phyloP scores from a whole-genome alignment of 768 basidiomycete species.

The Russula sp. region DNA sequence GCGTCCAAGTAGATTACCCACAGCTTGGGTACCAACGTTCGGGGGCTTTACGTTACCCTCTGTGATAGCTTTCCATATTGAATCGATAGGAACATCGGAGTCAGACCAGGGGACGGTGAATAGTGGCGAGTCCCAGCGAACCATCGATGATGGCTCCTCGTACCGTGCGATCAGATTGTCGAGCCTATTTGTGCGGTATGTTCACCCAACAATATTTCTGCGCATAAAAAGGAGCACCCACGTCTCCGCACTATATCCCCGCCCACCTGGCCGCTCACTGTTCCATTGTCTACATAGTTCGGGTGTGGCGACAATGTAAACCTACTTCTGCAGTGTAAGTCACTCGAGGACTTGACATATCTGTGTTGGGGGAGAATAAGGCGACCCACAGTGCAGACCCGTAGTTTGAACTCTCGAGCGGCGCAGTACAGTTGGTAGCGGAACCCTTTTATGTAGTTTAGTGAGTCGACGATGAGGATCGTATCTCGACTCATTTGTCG shows the following conservation, averaged over 20 bases:
- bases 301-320: constrained; percentile 68
- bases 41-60: constrained; percentile 80
- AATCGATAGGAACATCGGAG: constrained; percentile 52
- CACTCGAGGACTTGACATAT: not conserved
- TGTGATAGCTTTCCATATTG: constrained; percentile 78
- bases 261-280: constrained; percentile 39
- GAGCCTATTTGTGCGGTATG: constrained; percentile 43
- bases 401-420: constrained; percentile 77
- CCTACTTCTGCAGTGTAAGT: constrained; percentile 38
- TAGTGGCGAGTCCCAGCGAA: constrained; percentile 97
- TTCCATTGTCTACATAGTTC: constrained; percentile 82
- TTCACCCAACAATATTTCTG: constrained; percentile 11
- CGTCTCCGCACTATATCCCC: constrained; percentile 66
- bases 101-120: constrained; percentile 81
- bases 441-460: constrained; percentile 98
- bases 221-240: constrained; percentile 30
- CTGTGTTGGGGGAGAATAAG: not conserved
- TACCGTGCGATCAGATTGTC: constrained; percentile 84
- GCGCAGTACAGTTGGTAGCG: constrained; percentile 98
- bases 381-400: constrained; percentile 77
- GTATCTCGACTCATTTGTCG: constrained; percentile 65
- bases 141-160: constrained; percentile 97
- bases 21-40: constrained; percentile 74
- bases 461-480: constrained; percentile 82
- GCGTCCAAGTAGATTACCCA: constrained; percentile 33